Evolutionary conservation across 2,329 filamentous ascomycete species (phyloP).

Genomic region (Thielaviopsis musarum): DNA sequence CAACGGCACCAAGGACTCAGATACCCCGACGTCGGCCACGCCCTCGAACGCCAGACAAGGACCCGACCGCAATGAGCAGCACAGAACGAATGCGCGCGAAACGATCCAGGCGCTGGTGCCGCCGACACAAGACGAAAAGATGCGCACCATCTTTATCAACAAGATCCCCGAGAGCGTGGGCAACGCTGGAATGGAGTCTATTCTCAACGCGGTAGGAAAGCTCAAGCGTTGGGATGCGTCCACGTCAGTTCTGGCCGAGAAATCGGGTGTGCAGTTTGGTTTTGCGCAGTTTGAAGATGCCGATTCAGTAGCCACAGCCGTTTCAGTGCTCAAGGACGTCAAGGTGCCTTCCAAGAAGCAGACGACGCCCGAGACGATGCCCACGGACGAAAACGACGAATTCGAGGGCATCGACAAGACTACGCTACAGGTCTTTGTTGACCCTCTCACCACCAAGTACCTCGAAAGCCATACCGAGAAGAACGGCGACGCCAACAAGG

Average conservation of each 20-base stretch:
- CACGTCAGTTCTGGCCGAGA: constrained; percentile 40
- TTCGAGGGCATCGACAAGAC: constrained; percentile 49
- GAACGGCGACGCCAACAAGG: constrained; percentile 15
- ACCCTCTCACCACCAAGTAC: constrained; percentile 69
- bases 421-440: constrained; percentile 57
- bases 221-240: constrained; percentile 74
- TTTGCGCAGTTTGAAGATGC: constrained; percentile 92
- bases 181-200: constrained; percentile 62
- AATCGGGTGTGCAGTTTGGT: constrained; percentile 74
- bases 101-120: constrained; percentile 57
- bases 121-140: constrained; percentile 76
- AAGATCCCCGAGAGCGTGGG: constrained; percentile 69
- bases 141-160: constrained; percentile 79
- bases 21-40: constrained; percentile 20
- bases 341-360: constrained; percentile 69
- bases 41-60: constrained; percentile 23
- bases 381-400: constrained; percentile 22
- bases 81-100: constrained; percentile 50
- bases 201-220: constrained; percentile 61
- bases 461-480: constrained; percentile 49
- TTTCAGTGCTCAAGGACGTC: constrained; percentile 69
- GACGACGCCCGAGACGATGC: constrained; percentile 27
- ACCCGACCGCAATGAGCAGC: constrained; percentile 43
- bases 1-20: constrained; percentile 26
- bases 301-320: constrained; percentile 69